Conservation (phyloP, 2,329 filamentous ascomycete genomes). For the Dichotomopilus funicola region DNA sequence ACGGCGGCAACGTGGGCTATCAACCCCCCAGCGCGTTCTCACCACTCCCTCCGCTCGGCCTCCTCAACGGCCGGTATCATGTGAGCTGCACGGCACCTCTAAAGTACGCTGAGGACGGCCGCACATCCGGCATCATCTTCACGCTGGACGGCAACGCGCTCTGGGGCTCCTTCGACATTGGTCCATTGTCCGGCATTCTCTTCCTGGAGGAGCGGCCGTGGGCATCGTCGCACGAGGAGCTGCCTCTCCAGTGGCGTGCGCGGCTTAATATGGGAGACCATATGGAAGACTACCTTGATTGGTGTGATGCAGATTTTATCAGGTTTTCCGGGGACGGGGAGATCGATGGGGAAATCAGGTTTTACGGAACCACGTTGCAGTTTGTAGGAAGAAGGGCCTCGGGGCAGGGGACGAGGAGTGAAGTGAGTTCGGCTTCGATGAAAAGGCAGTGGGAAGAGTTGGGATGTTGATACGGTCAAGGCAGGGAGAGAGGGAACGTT, state of each 20-base stretch:
- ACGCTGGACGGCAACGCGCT: conserved; percentile 34
- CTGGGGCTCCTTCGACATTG: conserved; percentile 43
- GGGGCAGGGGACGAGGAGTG: too few relatives aligned
- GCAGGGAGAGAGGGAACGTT: too few relatives aligned
- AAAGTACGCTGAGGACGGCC: conserved; percentile 9
- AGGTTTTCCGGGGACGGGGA: too few relatives aligned
- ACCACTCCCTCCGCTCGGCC: conserved; percentile 27
- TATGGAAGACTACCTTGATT: not conserved
- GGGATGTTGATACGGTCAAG: too few relatives aligned
- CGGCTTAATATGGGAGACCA: conserved; percentile 19
- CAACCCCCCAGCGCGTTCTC: not conserved
- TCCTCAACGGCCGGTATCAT: conserved; percentile 41
- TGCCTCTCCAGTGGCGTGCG: conserved; percentile 34
- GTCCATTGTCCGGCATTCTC: conserved; percentile 37
- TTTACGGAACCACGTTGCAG: too few relatives aligned
- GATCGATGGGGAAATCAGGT: too few relatives aligned
- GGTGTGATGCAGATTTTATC: too few relatives aligned
- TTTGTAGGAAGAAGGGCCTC: too few relatives aligned
- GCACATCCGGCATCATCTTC: conserved; percentile 30
- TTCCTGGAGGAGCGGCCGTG: conserved; percentile 33
- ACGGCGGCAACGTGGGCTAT: too few relatives aligned
- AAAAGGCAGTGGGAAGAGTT: too few relatives aligned
- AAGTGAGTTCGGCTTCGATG: too few relatives aligned
- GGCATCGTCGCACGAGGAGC: conserved; percentile 24
- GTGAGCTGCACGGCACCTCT: conserved; percentile 23